Evolutionary conservation across 1,284 basidiomycete genomes (phyloP).

Genomic region (Irpex lacteus): DNA sequence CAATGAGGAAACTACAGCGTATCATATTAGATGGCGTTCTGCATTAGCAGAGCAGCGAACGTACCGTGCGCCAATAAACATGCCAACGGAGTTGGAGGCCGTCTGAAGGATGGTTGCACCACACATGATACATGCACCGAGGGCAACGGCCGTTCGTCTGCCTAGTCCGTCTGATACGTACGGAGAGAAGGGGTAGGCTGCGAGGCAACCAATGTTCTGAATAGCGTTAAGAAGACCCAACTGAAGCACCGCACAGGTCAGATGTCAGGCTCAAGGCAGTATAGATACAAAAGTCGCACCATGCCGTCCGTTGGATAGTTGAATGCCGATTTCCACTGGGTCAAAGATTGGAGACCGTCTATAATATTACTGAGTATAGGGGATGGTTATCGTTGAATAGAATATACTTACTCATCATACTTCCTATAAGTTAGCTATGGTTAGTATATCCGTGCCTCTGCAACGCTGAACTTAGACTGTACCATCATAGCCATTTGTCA

Average conservation of each 20-base stretch:
- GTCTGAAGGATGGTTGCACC: slow-evolving; percentile 67
- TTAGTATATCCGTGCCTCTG: background rate
- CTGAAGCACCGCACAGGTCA: slow-evolving; percentile 14
- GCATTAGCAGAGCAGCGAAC: slow-evolving; percentile 14
- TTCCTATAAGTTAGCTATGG: slow-evolving; percentile 29
- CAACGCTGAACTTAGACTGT: background rate
- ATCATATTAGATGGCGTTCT: background rate
- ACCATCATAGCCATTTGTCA: slow-evolving; percentile 70
- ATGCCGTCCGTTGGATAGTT: slow-evolving; percentile 48
- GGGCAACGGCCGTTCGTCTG: slow-evolving; percentile 56
- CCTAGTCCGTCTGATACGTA: slow-evolving; percentile 67
- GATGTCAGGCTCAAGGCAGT: background rate
- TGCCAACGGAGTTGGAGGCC: slow-evolving; percentile 68
- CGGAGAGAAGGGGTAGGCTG: slow-evolving; percentile 65
- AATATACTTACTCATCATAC: slow-evolving; percentile 56
- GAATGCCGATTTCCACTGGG: slow-evolving; percentile 61
- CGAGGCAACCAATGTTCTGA: slow-evolving; percentile 68
- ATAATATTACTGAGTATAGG: background rate
- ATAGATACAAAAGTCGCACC: slow-evolving; percentile 14
- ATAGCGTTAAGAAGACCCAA: slow-evolving; percentile 74
- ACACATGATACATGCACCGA: slow-evolving; percentile 63
- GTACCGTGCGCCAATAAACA: slow-evolving; percentile 79
- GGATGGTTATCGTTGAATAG: background rate
- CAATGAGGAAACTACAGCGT: slow-evolving; percentile 42
- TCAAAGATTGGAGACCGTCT: slow-evolving; percentile 62